Evolutionary conservation across 805 yeast species (phyloP).

Genomic region (Suhomyces pyralidae): DNA sequence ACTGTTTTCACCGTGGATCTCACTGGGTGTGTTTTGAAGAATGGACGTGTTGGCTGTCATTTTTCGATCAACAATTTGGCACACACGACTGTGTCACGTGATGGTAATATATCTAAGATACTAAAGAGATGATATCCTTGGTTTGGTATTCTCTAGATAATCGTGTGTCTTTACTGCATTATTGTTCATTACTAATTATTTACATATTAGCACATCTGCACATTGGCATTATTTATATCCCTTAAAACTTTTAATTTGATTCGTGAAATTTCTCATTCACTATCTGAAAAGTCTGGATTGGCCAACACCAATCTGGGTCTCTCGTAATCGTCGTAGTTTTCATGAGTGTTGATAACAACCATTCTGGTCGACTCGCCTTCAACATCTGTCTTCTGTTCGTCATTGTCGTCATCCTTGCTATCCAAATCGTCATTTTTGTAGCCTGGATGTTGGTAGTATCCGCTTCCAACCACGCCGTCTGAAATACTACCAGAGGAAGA

Average conservation of each 20-base stretch:
- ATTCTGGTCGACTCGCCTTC: constrained; percentile 6
- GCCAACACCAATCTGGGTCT: constrained; percentile 51
- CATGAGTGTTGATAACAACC: constrained; percentile 3
- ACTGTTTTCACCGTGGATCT: background rate
- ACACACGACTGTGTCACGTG: background rate
- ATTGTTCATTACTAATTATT: background rate
- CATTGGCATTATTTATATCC: background rate
- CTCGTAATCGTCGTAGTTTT: constrained; percentile 29
- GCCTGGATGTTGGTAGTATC: constrained; percentile 43
- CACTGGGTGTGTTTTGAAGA: background rate
- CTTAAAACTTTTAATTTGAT: background rate
- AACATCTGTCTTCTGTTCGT: constrained; percentile 10
- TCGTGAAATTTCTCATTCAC: constrained; percentile 20
- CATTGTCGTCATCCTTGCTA: constrained; percentile 18
- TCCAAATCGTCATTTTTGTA: constrained; percentile 20
- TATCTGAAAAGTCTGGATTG: constrained; percentile 50
- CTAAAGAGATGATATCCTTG: background rate
- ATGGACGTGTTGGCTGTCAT: constrained; percentile 1
- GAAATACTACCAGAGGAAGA: constrained; percentile 30
- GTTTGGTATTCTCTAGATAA: background rate
- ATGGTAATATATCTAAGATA: too few relatives aligned
- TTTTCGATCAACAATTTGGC: background rate
- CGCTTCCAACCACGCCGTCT: constrained; percentile 21
- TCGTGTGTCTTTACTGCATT: background rate
- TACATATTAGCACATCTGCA: background rate